phyloP scores from a whole-genome alignment of 2,329 filamentous ascomycete species.

The Xylariaceae sp. region DNA sequence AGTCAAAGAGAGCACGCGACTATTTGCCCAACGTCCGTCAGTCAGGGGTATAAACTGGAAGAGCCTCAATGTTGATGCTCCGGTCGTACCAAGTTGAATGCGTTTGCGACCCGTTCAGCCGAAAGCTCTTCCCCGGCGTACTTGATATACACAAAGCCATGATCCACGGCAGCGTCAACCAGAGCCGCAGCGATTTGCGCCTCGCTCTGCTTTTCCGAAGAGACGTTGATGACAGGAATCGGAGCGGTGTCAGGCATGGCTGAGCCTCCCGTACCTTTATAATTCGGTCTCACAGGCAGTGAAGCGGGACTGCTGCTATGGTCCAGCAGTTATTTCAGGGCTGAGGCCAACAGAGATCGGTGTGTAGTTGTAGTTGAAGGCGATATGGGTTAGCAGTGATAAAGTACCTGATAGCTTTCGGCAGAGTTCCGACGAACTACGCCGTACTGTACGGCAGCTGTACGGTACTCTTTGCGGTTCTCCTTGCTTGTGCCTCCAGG shows the following conservation, averaged over 20 bases:
- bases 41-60: neutral
- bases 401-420: no score
- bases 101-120: constrained; percentile 54
- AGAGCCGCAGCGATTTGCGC: constrained; percentile 57
- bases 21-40: constrained; percentile 22
- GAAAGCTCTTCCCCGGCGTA: constrained; percentile 66
- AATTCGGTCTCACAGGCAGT: no score
- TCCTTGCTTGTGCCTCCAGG: no score
- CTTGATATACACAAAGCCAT: constrained; percentile 86
- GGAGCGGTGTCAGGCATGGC: constrained; percentile 27
- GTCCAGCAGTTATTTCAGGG: no score
- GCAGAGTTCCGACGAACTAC: no score
- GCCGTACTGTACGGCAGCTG: no score
- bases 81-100: constrained; percentile 61
- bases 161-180: constrained; percentile 69
- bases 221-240: constrained; percentile 82
- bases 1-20: constrained; percentile 67
- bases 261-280: neutral
- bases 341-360: no score
- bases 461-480: no score
- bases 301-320: no score
- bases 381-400: no score
- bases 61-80: constrained; percentile 9
- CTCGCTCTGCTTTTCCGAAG: constrained; percentile 45
- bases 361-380: no score